Conservation (phyloP, 164 flowering plant genomes). For the Dillenia turbinata region DNA sequence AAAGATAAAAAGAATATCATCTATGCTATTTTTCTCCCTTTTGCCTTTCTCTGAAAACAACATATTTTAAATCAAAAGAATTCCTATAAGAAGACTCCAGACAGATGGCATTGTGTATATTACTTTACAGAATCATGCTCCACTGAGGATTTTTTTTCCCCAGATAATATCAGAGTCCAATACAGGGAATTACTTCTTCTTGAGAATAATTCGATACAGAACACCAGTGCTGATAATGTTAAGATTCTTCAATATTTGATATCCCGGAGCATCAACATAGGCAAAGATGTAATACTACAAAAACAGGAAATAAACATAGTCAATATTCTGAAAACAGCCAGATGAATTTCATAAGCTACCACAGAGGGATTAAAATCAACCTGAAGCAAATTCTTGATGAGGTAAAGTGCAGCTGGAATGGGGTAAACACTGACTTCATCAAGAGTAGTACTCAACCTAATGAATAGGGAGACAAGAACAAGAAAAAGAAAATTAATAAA, state of each 20-base stretch:
- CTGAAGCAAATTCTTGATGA: constrained; percentile 91
- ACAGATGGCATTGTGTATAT: too few relatives aligned
- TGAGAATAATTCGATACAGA: constrained; percentile 82
- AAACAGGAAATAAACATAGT: constrained; percentile 8
- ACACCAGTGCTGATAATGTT: constrained; percentile 97
- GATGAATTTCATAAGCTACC: too few relatives aligned
- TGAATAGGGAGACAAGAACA: constrained; percentile 7
- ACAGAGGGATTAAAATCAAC: constrained; percentile 28
- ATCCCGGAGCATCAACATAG: constrained; percentile 98
- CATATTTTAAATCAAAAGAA: too few relatives aligned
- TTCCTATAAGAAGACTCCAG: too few relatives aligned
- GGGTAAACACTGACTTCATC: constrained; percentile 91
- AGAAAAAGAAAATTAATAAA: constrained; percentile 3
- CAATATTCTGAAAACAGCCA: neutral
- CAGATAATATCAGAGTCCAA: too few relatives aligned
- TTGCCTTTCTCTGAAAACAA: too few relatives aligned
- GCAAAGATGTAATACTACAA: constrained; percentile 97
- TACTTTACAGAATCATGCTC: too few relatives aligned
- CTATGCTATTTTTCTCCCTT: too few relatives aligned
- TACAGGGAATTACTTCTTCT: constrained; percentile 58
- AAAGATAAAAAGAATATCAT: too few relatives aligned
- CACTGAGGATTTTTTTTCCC: too few relatives aligned
- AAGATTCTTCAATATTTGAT: constrained; percentile 91
- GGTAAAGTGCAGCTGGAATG: constrained; percentile 93
- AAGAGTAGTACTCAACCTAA: constrained; percentile 80